Evolutionary conservation across 1,284 basidiomycete species (phyloP), one percentile per base, ranked within the genome.

Genomic region (Mycosarcoma mackinlayi): DNA sequence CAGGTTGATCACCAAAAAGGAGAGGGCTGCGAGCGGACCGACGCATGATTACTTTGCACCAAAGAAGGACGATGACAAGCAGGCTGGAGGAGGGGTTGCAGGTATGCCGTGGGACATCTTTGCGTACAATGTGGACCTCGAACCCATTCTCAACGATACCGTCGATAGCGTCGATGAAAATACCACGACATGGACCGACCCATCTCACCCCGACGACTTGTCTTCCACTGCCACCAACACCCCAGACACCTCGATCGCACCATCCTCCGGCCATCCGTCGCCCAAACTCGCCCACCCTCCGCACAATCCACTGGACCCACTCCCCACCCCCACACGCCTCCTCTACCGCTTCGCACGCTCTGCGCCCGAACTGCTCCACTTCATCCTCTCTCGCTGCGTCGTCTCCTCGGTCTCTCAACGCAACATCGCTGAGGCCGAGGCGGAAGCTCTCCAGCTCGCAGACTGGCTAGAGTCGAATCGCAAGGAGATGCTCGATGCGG

Each of bases 321-420:
- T 64, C 14, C 60, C 68, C 4, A 73, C 57, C 1, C 75, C 78
- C 0, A 50, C 68, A 7, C 56, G 79, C 0, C 53, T 81, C 10
- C 59, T 81, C 23, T 65, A 74, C 23, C 58, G 72, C 7, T 80
- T 81, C 39, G 76, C 77, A 0, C 39, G 51, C 8, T 59, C 66
- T 2, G 72, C 76, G 18, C 78, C 78, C 2, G 53, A 64, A 21
- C 57, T 81, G 21, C 57, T 79, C 25, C 54, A 56, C 18, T 79
- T 61, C 42, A 55, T 79, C 11, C 60, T 81, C 11, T 64, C 69
- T 11, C 62, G 76, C 6, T 75, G 74, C 44, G 65, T 80, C 2
- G 61, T 78, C 6, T 65, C 61, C 8, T 49, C 37, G 3, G 56
- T 72, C 4, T 21, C 42, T 4, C 77, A 78, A 39, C 48, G 79